A percentile compares a stretch with the other conserved stretches of the same genome.
phyloP scores from a whole-genome alignment of 805 yeast genomes.

The Scheffersomyces ergatensis region DNA sequence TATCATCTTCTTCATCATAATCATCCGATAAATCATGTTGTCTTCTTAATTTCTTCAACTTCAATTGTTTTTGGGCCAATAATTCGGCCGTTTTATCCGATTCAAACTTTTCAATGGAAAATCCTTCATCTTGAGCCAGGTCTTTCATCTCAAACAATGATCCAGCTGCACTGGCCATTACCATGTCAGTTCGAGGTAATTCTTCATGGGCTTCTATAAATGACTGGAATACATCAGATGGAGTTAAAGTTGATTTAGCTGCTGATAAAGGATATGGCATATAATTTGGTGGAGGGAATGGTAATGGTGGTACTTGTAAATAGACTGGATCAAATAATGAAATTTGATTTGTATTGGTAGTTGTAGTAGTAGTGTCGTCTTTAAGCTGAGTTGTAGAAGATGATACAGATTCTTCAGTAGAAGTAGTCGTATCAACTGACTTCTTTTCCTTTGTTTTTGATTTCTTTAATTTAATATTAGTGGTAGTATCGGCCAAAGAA shows the following conservation, averaged over 20 bases:
- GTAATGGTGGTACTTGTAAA: constrained; percentile 35
- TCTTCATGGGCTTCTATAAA: constrained; percentile 34
- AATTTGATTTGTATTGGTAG: background rate
- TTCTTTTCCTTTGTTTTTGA: background rate
- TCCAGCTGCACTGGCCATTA: constrained; percentile 46
- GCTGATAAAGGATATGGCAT: constrained; percentile 44
- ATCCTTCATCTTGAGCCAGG: constrained; percentile 34
- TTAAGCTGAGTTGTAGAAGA: background rate
- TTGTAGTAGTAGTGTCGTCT: background rate
- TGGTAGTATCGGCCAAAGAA: no score
- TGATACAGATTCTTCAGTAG: background rate
- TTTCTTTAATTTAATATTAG: background rate
- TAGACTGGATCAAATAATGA: constrained; percentile 1
- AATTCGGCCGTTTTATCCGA: constrained; percentile 1
- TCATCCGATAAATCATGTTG: background rate
- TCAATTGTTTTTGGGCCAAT: constrained; percentile 3
- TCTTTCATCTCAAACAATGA: constrained; percentile 33
- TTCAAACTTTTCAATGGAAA: constrained; percentile 19
- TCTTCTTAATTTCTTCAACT: constrained; percentile 1
- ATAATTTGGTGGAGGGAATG: constrained; percentile 44
- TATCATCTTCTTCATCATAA: constrained; percentile 7
- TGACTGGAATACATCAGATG: constrained; percentile 32
- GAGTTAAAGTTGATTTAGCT: constrained; percentile 30
- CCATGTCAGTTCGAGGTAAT: constrained; percentile 43
- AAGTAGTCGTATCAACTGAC: background rate